A percentile compares a stretch with the other conserved stretches of the same genome.
These are phyloP conservation scores for Capsicum chinense DNA, from an alignment of 257 asterid genomes.

Conservation along the genomic window DNA sequence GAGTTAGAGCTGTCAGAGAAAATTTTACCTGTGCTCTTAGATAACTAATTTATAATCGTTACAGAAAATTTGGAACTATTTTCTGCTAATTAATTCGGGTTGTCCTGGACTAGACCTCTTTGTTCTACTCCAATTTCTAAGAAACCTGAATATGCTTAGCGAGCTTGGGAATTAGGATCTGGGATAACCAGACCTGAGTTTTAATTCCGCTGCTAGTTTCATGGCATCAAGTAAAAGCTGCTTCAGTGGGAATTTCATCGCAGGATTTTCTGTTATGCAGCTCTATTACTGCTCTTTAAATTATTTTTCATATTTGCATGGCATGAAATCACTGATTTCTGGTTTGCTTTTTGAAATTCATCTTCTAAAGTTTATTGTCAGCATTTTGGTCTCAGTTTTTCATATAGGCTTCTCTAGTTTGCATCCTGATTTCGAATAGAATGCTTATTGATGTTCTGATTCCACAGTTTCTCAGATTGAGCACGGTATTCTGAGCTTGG, in stretches of 20 bases:
- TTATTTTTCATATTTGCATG: background rate
- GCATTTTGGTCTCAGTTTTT: background rate
- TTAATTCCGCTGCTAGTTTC: background rate
- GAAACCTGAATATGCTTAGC: background rate
- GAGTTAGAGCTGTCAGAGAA: background rate
- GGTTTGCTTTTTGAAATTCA: background rate
- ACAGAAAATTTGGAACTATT: background rate
- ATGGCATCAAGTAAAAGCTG: background rate
- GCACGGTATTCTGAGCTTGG: conserved; percentile 44
- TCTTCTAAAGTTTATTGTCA: background rate
- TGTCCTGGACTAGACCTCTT: background rate
- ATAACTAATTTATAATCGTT: background rate
- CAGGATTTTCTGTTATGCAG: conserved; percentile 12
- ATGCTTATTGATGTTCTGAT: conserved; percentile 23
- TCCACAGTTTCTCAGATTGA: conserved; percentile 55
- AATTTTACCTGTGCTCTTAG: background rate
- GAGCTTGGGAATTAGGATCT: background rate
- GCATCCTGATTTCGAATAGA: conserved; percentile 15
- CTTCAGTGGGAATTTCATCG: conserved; percentile 6
- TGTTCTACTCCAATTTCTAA: too few relatives aligned
- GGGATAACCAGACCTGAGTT: conserved; percentile 6
- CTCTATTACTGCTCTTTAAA: background rate
- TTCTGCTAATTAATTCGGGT: background rate
- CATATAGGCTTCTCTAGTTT: background rate
- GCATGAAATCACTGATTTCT: conserved; percentile 23